Evolutionary conservation across 108 stramenopile species (phyloP), one percentile per base, ranked within the genome.

Genomic region (Nitzschia palea): DNA sequence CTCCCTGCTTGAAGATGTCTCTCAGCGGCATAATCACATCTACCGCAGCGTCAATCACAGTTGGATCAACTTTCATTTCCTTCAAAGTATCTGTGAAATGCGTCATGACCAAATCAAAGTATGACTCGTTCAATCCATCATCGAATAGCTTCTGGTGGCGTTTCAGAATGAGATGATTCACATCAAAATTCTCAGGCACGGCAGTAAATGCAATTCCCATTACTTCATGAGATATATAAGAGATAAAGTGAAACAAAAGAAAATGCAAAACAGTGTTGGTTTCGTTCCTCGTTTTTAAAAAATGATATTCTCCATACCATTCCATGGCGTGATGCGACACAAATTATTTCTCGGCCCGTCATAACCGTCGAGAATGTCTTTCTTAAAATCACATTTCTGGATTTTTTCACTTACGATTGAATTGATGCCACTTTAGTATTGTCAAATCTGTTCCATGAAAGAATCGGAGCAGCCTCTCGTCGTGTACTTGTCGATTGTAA

Each of bases 181-280:
- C 64, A 32, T 80, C 73, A 33, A 80, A 67, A 26, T 61, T 62
- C 25, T 75, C 61, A 17, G 79, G 79, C 17, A 80, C 56, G 4
- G 36, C 48, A 6, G 79, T 70, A 55, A 80, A 80, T 4, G 79
- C 79, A 48, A 80, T 71, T 8, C 69, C 23, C 73, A 80, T 74
- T 23, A 57, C 44, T 47, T n/a, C 52, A 53, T 4, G 2, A n/a
- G 26, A 61, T 23, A 42, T 23, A 40, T 8, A 28, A 63, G 0
- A 15, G 26, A 60, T 2, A 8, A n/a, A 26, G 18, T 1, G 35
- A 26, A 22, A 18, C 5, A 60, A 34, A 22, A 42, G 18, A 59
- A 20, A 37, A 14, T 20, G 36, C 27, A 3, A 32, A 32, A 3
- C 37, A 40, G 37, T 40, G 37, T n/a, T n/a, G n/a, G n/a, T n/a